Percentiles rank a stretch among this genome's conserved stretches.
phyloP scores from a whole-genome alignment of 1,284 basidiomycete genomes.

The Porogramme epimiltina region DNA sequence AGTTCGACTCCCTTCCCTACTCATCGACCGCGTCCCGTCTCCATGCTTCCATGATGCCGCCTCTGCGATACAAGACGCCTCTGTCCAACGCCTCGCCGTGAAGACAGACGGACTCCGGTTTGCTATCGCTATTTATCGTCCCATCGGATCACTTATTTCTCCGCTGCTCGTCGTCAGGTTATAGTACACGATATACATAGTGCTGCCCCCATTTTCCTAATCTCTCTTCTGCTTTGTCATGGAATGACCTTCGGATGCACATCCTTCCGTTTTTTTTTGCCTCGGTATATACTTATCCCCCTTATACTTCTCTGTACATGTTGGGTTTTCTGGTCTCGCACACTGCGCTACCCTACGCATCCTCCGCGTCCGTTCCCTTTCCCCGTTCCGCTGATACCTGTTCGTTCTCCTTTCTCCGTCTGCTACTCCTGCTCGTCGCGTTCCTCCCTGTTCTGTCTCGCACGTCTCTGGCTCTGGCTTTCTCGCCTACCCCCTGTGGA shows the following conservation, averaged over 20 bases:
- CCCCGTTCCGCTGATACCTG: conserved; percentile 8
- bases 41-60: conserved; percentile 25
- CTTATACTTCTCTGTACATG: conserved; percentile 21
- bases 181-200: conserved; percentile 27
- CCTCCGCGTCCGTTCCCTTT: conserved; percentile 19
- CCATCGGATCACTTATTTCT: conserved; percentile 25
- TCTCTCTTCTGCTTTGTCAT: conserved; percentile 14
- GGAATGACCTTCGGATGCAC: conserved; percentile 23
- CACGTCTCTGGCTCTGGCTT: conserved; percentile 12
- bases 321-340: conserved; percentile 24
- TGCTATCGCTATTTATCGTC: conserved; percentile 24
- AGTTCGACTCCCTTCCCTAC: conserved; percentile 14
- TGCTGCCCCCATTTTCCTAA: conserved; percentile 16
- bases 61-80: conserved; percentile 32
- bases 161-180: conserved; percentile 21
- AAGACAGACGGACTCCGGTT: conserved; percentile 14
- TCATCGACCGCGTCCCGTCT: conserved; percentile 18
- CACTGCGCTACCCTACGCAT: conserved; percentile 24
- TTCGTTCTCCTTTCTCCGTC: conserved; percentile 1
- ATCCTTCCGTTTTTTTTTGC: conserved; percentile 15
- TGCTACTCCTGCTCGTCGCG: conserved; percentile 9
- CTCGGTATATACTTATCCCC: conserved; percentile 24
- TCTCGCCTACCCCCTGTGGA: conserved; percentile 13
- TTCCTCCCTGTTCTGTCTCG: conserved; percentile 3
- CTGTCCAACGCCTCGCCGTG: conserved; percentile 29